Evolutionary conservation across 352 stramenopile genomes (phyloP), one percentile per base, ranked within the genome.

Genomic region (Pythium myriotylum): DNA sequence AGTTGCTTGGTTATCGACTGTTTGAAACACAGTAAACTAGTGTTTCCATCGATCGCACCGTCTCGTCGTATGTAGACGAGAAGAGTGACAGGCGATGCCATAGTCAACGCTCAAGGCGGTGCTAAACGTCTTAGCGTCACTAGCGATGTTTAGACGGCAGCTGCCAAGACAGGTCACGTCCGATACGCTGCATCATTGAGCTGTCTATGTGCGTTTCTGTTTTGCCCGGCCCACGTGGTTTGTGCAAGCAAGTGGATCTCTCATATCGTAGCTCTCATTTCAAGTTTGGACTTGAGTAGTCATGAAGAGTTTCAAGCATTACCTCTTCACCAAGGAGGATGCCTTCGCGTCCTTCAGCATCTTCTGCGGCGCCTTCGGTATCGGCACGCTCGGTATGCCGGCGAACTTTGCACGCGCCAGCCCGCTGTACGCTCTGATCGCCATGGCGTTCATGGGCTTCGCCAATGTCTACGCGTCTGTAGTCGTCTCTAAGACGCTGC

Each of bases 351-450:
- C 39, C 2, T 59, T 84, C 47, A 54, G 35, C 47, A 32, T 54
- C 29, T 54, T 54, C 47, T 54, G 47, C 29, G 33, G 47, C 22
- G 47, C 35, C 17, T 54, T 41, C 47, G 47, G 47, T 7, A 54
- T 54, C 29, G 47, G 47, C 35, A 54, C 47, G 2, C 47, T 54
- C 47, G 47, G 47, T 16, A 54, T 54, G 47, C 47, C 47, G 4
- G 47, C 27, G 27, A 54, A 54, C 47, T 54, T 54, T 12, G 33
- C 47, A 4, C 47, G 47, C 19, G 47, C 47, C 47, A 32, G 46
- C 26, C 46, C 46, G 13, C 23, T 27, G 20, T 84, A 84, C 75
- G 76, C 73, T 22, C 22, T 79, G 20, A 75, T 65, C 43, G 65
- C 79, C 47, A 32, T 77, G 29, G 75, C 76, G 1, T 52, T 52